A percentile compares a stretch with the other conserved stretches of the same genome.
Conservation (phyloP, 225 moss, liverwort and hornwort genomes). For the Physcomitrellopsis africana region DNA sequence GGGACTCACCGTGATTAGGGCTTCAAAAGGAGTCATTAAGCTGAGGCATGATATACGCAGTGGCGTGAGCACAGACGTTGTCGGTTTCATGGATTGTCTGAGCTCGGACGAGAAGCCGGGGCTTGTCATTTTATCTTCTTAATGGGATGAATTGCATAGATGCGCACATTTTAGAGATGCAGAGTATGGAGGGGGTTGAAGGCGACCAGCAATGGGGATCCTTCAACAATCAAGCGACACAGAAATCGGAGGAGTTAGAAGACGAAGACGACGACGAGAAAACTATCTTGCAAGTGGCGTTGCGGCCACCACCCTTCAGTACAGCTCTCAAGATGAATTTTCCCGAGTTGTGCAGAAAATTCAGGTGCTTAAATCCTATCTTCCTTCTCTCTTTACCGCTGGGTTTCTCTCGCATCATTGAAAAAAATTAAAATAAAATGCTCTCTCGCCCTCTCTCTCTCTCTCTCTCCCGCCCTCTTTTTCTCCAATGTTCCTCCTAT, state of each 20-base stretch:
- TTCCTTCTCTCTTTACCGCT: not conserved
- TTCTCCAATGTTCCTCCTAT: not conserved
- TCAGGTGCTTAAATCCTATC: conserved; percentile 50
- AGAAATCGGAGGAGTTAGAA: conserved; percentile 32
- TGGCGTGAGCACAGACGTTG: too few species aligned
- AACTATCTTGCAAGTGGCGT: conserved; percentile 52
- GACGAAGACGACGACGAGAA: conserved; percentile 49
- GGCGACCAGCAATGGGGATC: conserved; percentile 46
- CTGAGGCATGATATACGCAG: too few species aligned
- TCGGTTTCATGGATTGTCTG: too few species aligned
- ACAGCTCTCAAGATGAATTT: conserved; percentile 79
- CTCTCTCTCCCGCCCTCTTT: not conserved
- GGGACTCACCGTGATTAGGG: too few species aligned
- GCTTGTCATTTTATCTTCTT: not conserved
- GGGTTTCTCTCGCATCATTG: not conserved
- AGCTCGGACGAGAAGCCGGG: not conserved
- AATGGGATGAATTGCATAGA: conserved; percentile 18
- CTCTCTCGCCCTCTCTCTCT: not conserved
- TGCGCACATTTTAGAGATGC: conserved; percentile 25
- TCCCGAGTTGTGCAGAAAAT: conserved; percentile 73
- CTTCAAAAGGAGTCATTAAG: too few species aligned
- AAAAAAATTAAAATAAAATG: not conserved
- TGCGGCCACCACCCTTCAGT: conserved; percentile 69
- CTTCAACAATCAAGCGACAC: conserved; percentile 29
- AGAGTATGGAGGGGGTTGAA: conserved; percentile 56